Percentiles rank a stretch among this genome's conserved stretches.
These are phyloP conservation scores for Kwoniella sp. DNA, from an alignment of 768 basidiomycete genomes.

Conservation along the genomic window DNA sequence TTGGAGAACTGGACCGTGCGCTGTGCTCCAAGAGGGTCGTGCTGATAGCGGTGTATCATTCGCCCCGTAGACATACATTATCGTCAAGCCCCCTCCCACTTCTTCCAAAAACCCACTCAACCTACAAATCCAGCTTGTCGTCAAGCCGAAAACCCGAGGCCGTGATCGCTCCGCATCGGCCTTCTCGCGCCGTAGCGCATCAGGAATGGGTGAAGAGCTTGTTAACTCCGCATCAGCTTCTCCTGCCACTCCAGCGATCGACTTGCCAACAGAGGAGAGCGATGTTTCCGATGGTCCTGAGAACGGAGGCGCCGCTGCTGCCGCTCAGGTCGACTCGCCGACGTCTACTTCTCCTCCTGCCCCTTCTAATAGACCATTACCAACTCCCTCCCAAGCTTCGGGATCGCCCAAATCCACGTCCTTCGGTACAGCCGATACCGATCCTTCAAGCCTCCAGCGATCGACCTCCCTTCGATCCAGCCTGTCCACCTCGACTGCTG, in stretches of 20 bases:
- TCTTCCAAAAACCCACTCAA: constrained; percentile 82
- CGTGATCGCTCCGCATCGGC: constrained; percentile 23
- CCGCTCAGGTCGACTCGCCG: no score
- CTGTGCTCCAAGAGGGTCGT: not conserved
- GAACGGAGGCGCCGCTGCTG: no score
- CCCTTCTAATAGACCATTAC: not conserved
- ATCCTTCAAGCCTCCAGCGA: no score
- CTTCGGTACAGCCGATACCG: not conserved
- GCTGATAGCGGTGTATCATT: not conserved
- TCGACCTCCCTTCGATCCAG: constrained; percentile 21
- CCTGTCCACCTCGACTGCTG: constrained; percentile 11
- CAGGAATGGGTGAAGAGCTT: constrained; percentile 2
- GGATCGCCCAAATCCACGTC: constrained; percentile 8
- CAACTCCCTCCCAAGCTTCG: not conserved
- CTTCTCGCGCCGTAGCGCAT: constrained; percentile 4
- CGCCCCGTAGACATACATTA: constrained; percentile 72
- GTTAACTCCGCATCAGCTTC: not conserved
- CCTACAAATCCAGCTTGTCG: constrained; percentile 82
- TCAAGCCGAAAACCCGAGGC: constrained; percentile 17
- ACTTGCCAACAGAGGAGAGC: constrained; percentile 6
- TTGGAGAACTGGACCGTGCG: no score
- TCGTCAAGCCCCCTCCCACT: constrained; percentile 83
- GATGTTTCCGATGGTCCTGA: constrained; percentile 2
- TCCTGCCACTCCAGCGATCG: constrained; percentile 4
- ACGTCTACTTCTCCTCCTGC: not conserved